Percentiles rank a stretch among this genome's conserved stretches.
Evolutionary conservation across 2,329 filamentous ascomycete genomes (phyloP).

Genomic region (Microsporum audouinii): DNA sequence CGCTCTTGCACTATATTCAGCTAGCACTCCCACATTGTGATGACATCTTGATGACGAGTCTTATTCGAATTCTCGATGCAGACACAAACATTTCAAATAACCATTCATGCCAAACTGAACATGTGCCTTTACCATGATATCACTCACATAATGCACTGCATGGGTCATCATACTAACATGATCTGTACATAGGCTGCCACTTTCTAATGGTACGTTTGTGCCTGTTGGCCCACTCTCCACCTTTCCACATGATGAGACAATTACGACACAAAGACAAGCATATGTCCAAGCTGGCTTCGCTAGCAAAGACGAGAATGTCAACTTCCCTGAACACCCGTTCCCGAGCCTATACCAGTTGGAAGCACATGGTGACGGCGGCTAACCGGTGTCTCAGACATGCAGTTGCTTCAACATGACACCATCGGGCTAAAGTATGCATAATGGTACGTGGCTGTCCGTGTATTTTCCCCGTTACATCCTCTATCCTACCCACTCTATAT

Average conservation of each 20-base stretch:
- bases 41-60: conserved; percentile 54
- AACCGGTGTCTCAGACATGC: neutral
- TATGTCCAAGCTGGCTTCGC: conserved; percentile 67
- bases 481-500: conserved; percentile 29
- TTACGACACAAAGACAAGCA: conserved; percentile 83
- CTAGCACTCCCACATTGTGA: conserved; percentile 25
- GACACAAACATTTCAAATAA: conserved; percentile 42
- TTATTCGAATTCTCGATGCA: conserved; percentile 52
- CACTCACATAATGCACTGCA: neutral
- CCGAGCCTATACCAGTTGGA: neutral
- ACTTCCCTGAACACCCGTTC: conserved; percentile 6
- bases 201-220: neutral
- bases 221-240: neutral
- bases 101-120: conserved; percentile 52
- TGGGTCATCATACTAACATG: neutral
- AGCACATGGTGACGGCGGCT: neutral
- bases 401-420: neutral
- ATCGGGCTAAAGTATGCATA: neutral
- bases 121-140: neutral
- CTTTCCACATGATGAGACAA: conserved; percentile 60
- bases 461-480: neutral
- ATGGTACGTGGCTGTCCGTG: neutral
- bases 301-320: conserved; percentile 43
- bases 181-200: neutral
- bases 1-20: conserved; percentile 5